phyloP scores from a whole-genome alignment of 2,329 filamentous ascomycete genomes.

The Fusarium robinianum region DNA sequence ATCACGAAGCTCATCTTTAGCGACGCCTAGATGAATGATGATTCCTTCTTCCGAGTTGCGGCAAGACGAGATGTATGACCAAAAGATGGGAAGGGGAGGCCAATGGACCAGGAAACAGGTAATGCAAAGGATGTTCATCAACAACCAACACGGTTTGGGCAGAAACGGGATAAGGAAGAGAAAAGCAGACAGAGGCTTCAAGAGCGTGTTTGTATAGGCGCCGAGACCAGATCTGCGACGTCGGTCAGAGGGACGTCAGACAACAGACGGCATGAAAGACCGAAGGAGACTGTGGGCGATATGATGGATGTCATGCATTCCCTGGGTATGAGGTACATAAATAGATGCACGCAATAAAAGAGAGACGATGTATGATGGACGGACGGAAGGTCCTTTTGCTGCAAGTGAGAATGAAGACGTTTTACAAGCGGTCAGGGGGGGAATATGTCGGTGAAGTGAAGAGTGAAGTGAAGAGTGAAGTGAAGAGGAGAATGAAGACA shows the following conservation, averaged over 20 bases:
- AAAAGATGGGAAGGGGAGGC: constrained; percentile 19
- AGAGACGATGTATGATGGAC: constrained; percentile 18
- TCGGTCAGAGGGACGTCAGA: constrained; percentile 16
- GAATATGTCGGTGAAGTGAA: background rate
- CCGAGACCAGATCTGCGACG: constrained; percentile 20
- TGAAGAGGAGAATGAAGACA: background rate
- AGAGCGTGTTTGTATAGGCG: constrained; percentile 27
- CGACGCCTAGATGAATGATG: constrained; percentile 35
- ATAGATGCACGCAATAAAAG: constrained; percentile 29
- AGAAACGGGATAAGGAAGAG: constrained; percentile 6
- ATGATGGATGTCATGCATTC: constrained; percentile 27
- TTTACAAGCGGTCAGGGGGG: background rate
- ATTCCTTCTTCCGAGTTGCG: constrained; percentile 12
- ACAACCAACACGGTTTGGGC: background rate
- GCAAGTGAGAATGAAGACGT: background rate
- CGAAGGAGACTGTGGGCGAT: constrained; percentile 24
- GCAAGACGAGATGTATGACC: constrained; percentile 10
- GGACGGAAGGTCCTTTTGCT: background rate
- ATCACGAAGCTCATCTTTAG: constrained; percentile 81
- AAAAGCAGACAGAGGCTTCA: constrained; percentile 7
- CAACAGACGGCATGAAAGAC: constrained; percentile 15
- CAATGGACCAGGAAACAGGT: constrained; percentile 9
- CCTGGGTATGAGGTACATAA: constrained; percentile 24
- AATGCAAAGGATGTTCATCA: constrained; percentile 3
- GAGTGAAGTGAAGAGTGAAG: background rate